Evolutionary conservation across 768 basidiomycete species (phyloP).

Genomic region (Suillus occidentalis): DNA sequence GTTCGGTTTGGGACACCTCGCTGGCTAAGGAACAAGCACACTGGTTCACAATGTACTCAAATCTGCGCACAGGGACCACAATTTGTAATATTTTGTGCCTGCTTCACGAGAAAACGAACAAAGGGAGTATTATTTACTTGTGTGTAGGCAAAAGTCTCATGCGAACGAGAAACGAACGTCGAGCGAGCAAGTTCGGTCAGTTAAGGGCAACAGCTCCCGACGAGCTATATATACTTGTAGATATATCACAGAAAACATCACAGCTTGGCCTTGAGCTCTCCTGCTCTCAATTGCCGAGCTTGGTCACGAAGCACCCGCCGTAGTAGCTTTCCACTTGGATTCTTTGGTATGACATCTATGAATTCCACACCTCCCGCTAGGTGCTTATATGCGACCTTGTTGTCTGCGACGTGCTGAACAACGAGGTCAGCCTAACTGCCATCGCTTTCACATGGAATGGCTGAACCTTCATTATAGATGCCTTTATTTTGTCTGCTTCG

Average conservation of each 20-base stretch:
- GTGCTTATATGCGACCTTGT: slow-evolving; percentile 58
- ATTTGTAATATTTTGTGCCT: not conserved
- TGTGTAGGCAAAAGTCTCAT: not conserved
- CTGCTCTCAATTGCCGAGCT: slow-evolving; percentile 32
- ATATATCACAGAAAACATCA: not conserved
- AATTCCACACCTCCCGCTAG: slow-evolving; percentile 62
- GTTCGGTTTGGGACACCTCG: not conserved
- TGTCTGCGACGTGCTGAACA: slow-evolving; percentile 50
- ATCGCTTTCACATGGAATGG: not conserved
- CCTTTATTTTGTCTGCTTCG: slow-evolving; percentile 39
- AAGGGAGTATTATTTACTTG: not conserved
- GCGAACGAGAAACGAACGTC: not conserved
- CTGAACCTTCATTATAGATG: slow-evolving; percentile 49
- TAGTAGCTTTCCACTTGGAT: slow-evolving; percentile 61
- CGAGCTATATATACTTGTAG: not conserved
- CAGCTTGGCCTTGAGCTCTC: not conserved
- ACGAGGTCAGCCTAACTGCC: slow-evolving; percentile 3
- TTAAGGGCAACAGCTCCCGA: not conserved
- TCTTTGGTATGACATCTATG: slow-evolving; percentile 55
- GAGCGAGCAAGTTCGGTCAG: not conserved
- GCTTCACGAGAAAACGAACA: not conserved
- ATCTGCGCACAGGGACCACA: not conserved
- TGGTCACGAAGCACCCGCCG: slow-evolving; percentile 52
- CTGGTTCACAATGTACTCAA: not conserved
- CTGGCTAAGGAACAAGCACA: not conserved